Conservation (phyloP, 208 protist genomes). For the Leishmania arabica region DNA sequence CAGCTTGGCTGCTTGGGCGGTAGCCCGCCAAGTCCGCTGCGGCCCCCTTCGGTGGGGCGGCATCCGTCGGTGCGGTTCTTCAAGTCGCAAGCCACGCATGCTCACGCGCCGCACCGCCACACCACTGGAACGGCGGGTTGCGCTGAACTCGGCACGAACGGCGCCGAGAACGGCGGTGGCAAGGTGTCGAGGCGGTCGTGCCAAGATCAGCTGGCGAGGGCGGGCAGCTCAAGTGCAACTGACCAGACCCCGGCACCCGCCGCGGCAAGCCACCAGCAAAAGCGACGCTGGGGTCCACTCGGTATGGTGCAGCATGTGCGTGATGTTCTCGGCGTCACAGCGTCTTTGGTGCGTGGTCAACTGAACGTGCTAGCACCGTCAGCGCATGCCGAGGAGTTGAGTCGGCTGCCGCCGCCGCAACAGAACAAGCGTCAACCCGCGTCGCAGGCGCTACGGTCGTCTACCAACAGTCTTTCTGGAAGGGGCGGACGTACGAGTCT, state of each 20-base stretch:
- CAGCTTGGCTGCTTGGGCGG: slow-evolving; percentile 36
- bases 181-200: neutral
- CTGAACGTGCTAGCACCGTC: slow-evolving; percentile 45
- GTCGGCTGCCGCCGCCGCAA: slow-evolving; percentile 9
- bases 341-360: slow-evolving; percentile 56
- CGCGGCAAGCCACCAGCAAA: neutral
- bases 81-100: slow-evolving; percentile 23
- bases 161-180: neutral
- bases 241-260: neutral
- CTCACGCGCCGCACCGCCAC: slow-evolving; percentile 6
- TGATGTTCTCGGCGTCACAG: slow-evolving; percentile 66
- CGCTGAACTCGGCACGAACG: neutral
- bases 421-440: neutral
- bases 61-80: slow-evolving; percentile 68
- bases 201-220: neutral
- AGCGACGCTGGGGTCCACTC: slow-evolving; percentile 27
- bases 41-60: slow-evolving; percentile 24
- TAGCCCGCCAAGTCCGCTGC: slow-evolving; percentile 22
- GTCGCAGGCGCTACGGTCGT: neutral
- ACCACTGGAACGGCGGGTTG: neutral
- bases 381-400: neutral
- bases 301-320: slow-evolving; percentile 52
- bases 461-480: neutral
- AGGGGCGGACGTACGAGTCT: neutral
- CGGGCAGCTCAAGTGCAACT: neutral